These are phyloP conservation scores for Pilasporangium apinafurcum DNA, from an alignment of 352 stramenopile genomes.

Conservation along the genomic window DNA sequence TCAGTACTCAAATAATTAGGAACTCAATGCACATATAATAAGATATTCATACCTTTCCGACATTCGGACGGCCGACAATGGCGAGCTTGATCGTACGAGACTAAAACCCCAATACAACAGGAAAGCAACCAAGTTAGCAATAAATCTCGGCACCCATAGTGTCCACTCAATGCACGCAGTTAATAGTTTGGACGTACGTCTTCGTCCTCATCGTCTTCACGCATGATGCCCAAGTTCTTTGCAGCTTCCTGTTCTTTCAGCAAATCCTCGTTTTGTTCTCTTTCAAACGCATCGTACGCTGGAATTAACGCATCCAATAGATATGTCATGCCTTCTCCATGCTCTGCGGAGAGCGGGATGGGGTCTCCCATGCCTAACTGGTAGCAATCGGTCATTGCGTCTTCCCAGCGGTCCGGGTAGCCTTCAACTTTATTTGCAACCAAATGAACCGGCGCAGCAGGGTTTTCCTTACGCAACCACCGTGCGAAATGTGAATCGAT, in stretches of 20 bases:
- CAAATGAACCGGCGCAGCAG: constrained; percentile 49
- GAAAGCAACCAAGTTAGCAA: too few species aligned
- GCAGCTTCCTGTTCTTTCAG: constrained; percentile 6
- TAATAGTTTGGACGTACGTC: constrained; percentile 28
- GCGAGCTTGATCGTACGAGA: constrained; percentile 64
- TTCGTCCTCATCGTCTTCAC: constrained; percentile 31
- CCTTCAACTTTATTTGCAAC: constrained; percentile 81
- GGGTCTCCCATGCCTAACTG: constrained; percentile 59
- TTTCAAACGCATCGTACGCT: constrained; percentile 59
- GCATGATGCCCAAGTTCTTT: too few species aligned
- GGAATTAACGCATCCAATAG: constrained; percentile 69
- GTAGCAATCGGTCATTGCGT: constrained; percentile 70
- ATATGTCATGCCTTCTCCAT: constrained; percentile 67
- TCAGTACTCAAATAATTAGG: too few species aligned
- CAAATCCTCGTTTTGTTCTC: constrained; percentile 31
- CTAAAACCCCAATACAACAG: constrained; percentile 15
- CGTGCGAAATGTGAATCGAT: constrained; percentile 77
- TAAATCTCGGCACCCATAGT: neutral
- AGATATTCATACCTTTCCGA: constrained; percentile 61
- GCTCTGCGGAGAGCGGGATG: constrained; percentile 71
- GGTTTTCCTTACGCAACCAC: constrained; percentile 64
- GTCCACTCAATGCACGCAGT: neutral
- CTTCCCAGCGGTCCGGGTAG: constrained; percentile 54
- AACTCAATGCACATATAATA: too few species aligned
- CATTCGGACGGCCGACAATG: constrained; percentile 74